A percentile compares a stretch with the other conserved stretches of the same genome.
These are phyloP conservation scores for Penicillium thymicola DNA, from an alignment of 2,329 filamentous ascomycete species.

Conservation along the genomic window DNA sequence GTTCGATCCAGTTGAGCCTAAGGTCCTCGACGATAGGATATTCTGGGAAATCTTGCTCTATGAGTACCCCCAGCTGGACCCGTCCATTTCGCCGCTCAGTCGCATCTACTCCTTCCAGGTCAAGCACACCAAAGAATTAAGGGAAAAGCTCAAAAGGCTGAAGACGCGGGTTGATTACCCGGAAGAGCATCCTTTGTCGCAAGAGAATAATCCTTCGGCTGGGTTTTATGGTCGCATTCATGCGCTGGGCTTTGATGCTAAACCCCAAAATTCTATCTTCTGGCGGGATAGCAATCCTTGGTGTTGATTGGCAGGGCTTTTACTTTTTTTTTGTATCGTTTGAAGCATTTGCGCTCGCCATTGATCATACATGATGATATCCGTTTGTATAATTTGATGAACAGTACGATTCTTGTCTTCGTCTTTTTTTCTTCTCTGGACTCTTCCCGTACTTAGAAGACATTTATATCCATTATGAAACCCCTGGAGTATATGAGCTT, in stretches of 20 bases:
- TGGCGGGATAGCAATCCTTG: constrained; percentile 15
- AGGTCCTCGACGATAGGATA: constrained; percentile 1
- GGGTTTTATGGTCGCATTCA: constrained; percentile 21
- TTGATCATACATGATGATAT: background rate
- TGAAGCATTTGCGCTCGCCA: background rate
- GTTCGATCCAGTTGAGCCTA: constrained; percentile 12
- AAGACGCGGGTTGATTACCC: constrained; percentile 9
- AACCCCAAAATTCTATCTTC: constrained; percentile 7
- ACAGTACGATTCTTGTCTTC: background rate
- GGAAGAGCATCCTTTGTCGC: constrained; percentile 12
- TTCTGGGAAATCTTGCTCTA: constrained; percentile 13
- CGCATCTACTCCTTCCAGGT: constrained; percentile 17
- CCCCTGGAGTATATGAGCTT: background rate
- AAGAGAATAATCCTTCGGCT: constrained; percentile 11
- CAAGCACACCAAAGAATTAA: background rate
- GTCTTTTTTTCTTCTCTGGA: background rate
- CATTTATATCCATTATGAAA: background rate
- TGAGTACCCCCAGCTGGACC: constrained; percentile 11
- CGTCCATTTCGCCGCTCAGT: constrained; percentile 5
- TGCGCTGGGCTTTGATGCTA: constrained; percentile 11
- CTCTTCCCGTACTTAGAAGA: background rate
- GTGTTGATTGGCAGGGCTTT: background rate
- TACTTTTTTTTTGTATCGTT: background rate
- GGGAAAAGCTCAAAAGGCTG: constrained; percentile 15
- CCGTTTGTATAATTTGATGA: background rate